A percentile compares a stretch with the other conserved stretches of the same genome.
phyloP scores from a whole-genome alignment of 2,329 filamentous ascomycete species.

The Macrophomina tecta region DNA sequence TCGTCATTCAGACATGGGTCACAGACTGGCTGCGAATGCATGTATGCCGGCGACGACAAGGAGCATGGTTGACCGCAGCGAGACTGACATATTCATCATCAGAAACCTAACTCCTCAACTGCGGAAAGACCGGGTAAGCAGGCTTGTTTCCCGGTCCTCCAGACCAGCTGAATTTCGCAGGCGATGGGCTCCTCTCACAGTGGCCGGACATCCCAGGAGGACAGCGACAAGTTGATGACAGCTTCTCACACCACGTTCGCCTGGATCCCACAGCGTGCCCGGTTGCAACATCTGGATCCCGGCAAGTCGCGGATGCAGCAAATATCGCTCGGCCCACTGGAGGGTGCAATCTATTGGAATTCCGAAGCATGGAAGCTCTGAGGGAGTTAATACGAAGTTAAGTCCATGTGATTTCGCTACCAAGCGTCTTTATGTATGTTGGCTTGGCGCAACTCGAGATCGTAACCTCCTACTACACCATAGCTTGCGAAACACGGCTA shows the following conservation, averaged over 20 bases:
- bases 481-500: neutral
- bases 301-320: neutral
- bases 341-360: neutral
- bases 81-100: neutral
- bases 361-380: neutral
- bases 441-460: neutral
- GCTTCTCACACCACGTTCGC: neutral
- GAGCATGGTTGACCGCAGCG: neutral
- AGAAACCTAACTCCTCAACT: neutral
- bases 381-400: neutral
- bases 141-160: no score
- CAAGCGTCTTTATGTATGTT: neutral
- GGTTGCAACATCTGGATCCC: neutral
- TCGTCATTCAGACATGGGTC: neutral
- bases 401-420: neutral
- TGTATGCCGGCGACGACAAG: neutral
- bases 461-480: neutral
- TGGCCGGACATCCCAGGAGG: neutral
- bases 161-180: no score
- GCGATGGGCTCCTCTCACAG: neutral
- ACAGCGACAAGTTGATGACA: neutral
- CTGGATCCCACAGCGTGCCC: neutral
- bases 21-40: neutral
- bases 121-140: neutral
- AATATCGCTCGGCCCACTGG: neutral